phyloP scores from a whole-genome alignment of 2,329 filamentous ascomycete genomes.

The Trichoderma simmonsii region DNA sequence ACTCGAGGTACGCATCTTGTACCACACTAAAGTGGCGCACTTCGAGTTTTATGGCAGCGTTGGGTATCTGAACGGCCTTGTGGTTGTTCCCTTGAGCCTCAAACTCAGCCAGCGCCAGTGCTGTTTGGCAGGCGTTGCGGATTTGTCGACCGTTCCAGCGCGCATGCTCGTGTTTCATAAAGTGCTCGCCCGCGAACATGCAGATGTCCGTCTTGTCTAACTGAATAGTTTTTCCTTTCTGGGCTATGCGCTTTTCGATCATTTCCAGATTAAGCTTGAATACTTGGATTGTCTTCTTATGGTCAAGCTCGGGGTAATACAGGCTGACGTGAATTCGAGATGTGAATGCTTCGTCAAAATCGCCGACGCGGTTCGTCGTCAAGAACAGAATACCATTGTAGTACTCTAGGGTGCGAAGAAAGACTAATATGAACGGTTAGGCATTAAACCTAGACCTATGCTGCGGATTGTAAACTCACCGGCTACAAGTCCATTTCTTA shows the following conservation, averaged over 20 bases:
- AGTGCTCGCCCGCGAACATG: neutral
- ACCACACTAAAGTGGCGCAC: constrained; percentile 23
- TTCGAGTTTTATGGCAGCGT: constrained; percentile 19
- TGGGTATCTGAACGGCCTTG: neutral
- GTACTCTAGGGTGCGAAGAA: constrained; percentile 36
- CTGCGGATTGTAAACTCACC: neutral
- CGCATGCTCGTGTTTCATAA: neutral
- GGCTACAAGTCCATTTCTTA: constrained; percentile 35
- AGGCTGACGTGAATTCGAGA: constrained; percentile 35
- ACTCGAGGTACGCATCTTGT: constrained; percentile 23
- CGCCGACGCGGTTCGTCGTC: constrained; percentile 35
- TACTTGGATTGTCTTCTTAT: neutral
- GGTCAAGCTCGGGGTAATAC: constrained; percentile 25
- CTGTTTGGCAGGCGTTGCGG: constrained; percentile 22
- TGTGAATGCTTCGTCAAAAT: constrained; percentile 37
- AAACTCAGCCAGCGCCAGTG: constrained; percentile 32
- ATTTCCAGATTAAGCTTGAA: constrained; percentile 21
- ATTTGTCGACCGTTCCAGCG: constrained; percentile 22
- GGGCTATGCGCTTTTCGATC: constrained; percentile 22
- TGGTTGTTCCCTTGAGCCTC: constrained; percentile 28
- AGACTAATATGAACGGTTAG: constrained; percentile 25
- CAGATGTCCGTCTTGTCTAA: neutral
- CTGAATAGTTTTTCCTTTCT: neutral
- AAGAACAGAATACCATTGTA: constrained; percentile 37
- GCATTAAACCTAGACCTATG: no score